These are phyloP conservation scores for Fraxinus albicans DNA, from an alignment of 305 asterid species.

Conservation along the genomic window DNA sequence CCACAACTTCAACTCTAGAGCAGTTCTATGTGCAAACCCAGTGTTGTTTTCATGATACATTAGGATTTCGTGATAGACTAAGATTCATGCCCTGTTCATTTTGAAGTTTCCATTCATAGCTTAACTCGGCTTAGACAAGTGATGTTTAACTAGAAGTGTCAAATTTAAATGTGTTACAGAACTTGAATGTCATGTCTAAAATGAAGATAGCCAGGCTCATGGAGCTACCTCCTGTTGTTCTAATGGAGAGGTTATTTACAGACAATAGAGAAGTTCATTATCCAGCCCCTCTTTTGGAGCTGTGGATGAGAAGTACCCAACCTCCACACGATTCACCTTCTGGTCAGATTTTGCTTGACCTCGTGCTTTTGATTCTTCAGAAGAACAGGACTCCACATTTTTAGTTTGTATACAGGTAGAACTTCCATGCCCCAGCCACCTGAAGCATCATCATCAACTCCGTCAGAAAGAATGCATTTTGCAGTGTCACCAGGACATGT, in stretches of 20 bases:
- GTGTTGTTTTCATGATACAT: neutral
- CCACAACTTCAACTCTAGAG: constrained; percentile 4
- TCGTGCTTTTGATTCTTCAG: constrained; percentile 14
- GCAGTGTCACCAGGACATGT: constrained; percentile 53
- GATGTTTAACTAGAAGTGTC: constrained; percentile 10
- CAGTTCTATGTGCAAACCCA: constrained; percentile 2
- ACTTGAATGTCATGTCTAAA: constrained; percentile 37
- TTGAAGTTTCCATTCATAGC: constrained; percentile 16
- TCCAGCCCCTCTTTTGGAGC: constrained; percentile 65
- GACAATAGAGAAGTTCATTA: constrained; percentile 50
- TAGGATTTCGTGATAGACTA: constrained; percentile 4
- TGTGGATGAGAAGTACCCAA: constrained; percentile 59
- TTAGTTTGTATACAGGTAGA: constrained; percentile 43
- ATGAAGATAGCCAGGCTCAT: constrained; percentile 58
- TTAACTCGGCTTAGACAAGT: constrained; percentile 21
- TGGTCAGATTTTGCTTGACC: constrained; percentile 44
- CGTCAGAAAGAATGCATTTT: constrained; percentile 44
- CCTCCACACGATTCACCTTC: constrained; percentile 73
- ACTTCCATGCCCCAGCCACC: constrained; percentile 55
- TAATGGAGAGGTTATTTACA: constrained; percentile 47
- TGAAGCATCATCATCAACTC: constrained; percentile 63
- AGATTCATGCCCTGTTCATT: constrained; percentile 2
- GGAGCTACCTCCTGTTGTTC: constrained; percentile 74
- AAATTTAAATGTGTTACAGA: constrained; percentile 37
- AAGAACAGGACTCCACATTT: constrained; percentile 13